Evolutionary conservation across 306 rosid species (phyloP).

Genomic region (Corylus avellana): DNA sequence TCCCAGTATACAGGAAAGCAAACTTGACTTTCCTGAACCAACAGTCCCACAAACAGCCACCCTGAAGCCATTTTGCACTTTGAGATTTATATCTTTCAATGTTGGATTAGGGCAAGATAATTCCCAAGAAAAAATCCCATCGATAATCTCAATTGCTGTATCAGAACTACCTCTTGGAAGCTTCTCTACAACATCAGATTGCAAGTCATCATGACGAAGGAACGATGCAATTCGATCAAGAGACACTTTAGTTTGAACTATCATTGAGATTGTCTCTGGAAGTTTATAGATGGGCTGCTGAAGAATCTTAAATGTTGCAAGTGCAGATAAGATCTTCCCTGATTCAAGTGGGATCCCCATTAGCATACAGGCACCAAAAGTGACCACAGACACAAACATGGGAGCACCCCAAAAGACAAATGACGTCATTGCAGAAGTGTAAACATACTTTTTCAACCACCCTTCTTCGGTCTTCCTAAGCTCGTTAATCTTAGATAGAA

Average conservation of each 20-base stretch:
- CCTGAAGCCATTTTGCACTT: constrained; percentile 39
- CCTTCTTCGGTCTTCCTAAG: constrained; percentile 43
- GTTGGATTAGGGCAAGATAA: constrained; percentile 33
- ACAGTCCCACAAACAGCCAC: constrained; percentile 53
- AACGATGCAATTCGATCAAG: constrained; percentile 52
- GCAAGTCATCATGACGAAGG: constrained; percentile 51
- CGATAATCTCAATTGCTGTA: constrained; percentile 37
- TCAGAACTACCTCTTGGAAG: constrained; percentile 43
- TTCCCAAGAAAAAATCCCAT: constrained; percentile 59
- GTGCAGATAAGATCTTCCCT: constrained; percentile 58
- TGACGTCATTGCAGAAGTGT: constrained; percentile 26
- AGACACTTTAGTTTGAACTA: constrained; percentile 54
- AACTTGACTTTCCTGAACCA: constrained; percentile 76
- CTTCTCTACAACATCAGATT: constrained; percentile 36
- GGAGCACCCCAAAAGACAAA: constrained; percentile 57
- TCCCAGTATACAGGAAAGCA: constrained; percentile 82
- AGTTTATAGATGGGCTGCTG: constrained; percentile 44
- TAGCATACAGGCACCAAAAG: constrained; percentile 49
- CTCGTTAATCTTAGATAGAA: constrained; percentile 39
- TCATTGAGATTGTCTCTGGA: constrained; percentile 48
- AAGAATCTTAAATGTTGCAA: constrained; percentile 55
- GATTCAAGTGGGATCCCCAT: constrained; percentile 55
- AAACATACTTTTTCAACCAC: constrained; percentile 47
- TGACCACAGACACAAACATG: constrained; percentile 48
- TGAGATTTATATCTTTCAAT: constrained; percentile 36